Evolutionary conservation across 176 grass and related monocot genomes (phyloP).

Genomic region (Oryza brachyantha): DNA sequence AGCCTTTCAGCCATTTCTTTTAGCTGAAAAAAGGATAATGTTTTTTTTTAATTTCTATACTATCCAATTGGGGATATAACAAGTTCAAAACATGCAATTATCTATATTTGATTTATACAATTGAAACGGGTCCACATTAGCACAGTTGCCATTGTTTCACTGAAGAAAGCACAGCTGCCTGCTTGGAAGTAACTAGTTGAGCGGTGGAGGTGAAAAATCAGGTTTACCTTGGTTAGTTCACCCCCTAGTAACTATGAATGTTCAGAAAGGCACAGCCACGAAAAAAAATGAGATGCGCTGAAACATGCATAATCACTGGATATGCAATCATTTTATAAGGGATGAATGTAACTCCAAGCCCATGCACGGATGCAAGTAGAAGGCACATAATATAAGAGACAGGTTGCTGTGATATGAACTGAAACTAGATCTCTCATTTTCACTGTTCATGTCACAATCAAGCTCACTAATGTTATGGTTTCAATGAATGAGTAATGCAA

Average conservation of each 20-base stretch:
- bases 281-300: not conserved
- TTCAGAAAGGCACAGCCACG: not conserved
- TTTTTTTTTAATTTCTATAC: not conserved
- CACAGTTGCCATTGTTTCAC: not conserved
- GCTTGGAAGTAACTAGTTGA: not conserved
- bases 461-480: not conserved
- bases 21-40: conserved; percentile 36
- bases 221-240: not conserved
- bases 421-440: not conserved
- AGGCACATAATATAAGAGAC: not conserved
- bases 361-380: not conserved
- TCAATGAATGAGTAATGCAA: not conserved
- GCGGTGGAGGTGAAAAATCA: not conserved
- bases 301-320: not conserved
- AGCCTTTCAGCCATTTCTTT: conserved; percentile 90
- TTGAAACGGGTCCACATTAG: not conserved
- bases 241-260: not conserved
- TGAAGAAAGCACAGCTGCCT: not conserved
- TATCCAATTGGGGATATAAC: not conserved
- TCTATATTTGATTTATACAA: not conserved
- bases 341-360: not conserved
- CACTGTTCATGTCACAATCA: not conserved
- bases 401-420: not conserved
- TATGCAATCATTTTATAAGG: not conserved
- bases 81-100: not conserved